Evolutionary conservation across 768 basidiomycete species (phyloP).

Genomic region (Mycena epipterygia): DNA sequence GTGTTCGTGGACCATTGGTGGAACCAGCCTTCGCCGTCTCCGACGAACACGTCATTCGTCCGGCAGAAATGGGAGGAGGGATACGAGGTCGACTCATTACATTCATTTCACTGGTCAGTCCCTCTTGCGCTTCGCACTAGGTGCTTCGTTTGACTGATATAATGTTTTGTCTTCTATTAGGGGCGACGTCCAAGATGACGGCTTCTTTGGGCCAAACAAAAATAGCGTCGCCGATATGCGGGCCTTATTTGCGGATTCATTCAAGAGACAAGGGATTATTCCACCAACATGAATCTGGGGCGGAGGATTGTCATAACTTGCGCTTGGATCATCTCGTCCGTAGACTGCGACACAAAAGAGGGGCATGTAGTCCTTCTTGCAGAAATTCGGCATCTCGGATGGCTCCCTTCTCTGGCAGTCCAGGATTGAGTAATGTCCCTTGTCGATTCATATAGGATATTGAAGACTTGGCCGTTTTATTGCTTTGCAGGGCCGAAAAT

Average conservation of each 20-base stretch:
- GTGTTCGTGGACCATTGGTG: conserved; percentile 67
- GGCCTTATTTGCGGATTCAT: conserved; percentile 53
- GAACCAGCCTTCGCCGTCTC: conserved; percentile 64
- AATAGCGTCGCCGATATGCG: conserved; percentile 54
- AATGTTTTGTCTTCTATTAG: neutral
- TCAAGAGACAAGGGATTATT: conserved; percentile 49
- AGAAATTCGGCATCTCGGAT: too few species aligned
- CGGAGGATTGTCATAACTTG: too few species aligned
- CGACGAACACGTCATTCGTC: conserved; percentile 62
- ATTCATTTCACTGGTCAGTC: conserved; percentile 63
- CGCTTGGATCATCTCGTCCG: too few species aligned
- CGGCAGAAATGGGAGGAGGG: conserved; percentile 60
- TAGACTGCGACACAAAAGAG: too few species aligned
- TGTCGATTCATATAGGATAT: too few species aligned
- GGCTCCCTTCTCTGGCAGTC: too few species aligned
- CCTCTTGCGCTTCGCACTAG: neutral
- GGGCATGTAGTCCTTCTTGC: too few species aligned
- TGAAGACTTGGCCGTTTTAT: too few species aligned
- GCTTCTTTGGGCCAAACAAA: conserved; percentile 51
- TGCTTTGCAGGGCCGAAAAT: too few species aligned
- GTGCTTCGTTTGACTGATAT: neutral
- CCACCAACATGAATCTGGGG: too few species aligned
- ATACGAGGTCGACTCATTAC: conserved; percentile 66
- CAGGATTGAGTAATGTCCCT: too few species aligned
- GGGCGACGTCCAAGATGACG: conserved; percentile 47